phyloP scores from a whole-genome alignment of 2,329 filamentous ascomycete genomes.

The Claviceps digitariae region DNA sequence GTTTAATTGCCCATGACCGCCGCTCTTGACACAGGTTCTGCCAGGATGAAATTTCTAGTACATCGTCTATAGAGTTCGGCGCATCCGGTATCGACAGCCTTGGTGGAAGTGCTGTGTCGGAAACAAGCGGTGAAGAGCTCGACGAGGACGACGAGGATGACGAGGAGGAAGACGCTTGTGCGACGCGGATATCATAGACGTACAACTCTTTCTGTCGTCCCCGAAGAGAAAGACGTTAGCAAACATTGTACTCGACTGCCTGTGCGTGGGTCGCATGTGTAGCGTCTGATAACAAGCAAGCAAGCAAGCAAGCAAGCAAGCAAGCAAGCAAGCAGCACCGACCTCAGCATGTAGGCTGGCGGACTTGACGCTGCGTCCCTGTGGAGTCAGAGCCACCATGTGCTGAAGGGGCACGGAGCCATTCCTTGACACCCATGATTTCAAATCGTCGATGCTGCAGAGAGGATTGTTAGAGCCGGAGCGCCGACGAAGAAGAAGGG shows the following conservation, averaged over 20 bases:
- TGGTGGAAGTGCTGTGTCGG: slow-evolving; percentile 37
- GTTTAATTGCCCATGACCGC: slow-evolving; percentile 60
- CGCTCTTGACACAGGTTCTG: slow-evolving; percentile 72
- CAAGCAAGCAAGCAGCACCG: slow-evolving; percentile 14
- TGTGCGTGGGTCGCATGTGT: neutral
- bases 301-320: neutral
- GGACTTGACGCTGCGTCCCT: slow-evolving; percentile 71
- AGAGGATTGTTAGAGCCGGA: neutral
- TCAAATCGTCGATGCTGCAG: slow-evolving; percentile 67
- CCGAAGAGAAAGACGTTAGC: neutral
- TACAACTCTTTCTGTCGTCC: slow-evolving; percentile 64
- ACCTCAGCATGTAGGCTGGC: slow-evolving; percentile 74
- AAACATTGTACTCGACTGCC: neutral
- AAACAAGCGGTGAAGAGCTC: slow-evolving; percentile 28
- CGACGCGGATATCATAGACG: slow-evolving; percentile 74
- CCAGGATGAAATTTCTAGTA: slow-evolving; percentile 77
- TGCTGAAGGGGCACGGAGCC: slow-evolving; percentile 61
- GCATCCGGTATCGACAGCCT: slow-evolving; percentile 48
- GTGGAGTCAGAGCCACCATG: slow-evolving; percentile 76
- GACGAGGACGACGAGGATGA: slow-evolving; percentile 20
- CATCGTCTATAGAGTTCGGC: slow-evolving; percentile 72
- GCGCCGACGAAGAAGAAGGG: neutral
- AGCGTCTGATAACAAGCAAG: neutral
- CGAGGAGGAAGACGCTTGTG: slow-evolving; percentile 33
- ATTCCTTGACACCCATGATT: slow-evolving; percentile 63